These are phyloP conservation scores for Hypoxylon sp. DNA, from an alignment of 2,329 filamentous ascomycete species.

Conservation along the genomic window DNA sequence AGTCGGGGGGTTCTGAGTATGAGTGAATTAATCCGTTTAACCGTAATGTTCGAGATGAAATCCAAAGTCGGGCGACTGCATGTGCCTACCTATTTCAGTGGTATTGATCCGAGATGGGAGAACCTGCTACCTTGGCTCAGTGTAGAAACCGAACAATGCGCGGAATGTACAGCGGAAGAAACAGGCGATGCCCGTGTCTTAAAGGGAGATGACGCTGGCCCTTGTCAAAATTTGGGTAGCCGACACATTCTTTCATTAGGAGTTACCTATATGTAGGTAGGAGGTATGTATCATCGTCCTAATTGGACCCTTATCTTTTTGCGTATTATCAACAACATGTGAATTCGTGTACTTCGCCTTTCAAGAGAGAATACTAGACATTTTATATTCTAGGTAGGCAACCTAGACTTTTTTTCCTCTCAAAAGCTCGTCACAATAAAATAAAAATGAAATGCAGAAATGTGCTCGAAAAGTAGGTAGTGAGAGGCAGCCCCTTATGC, in stretches of 20 bases:
- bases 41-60: conserved; percentile 20
- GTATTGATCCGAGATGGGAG: conserved; percentile 30
- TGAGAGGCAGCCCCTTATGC: not conserved
- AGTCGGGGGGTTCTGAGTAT: not conserved
- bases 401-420: not conserved
- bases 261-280: not conserved
- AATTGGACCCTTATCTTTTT: conserved; percentile 4
- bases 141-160: conserved; percentile 7
- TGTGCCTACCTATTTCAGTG: conserved; percentile 30
- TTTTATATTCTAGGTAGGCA: not conserved
- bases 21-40: conserved; percentile 36
- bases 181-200: conserved; percentile 21
- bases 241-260: not conserved
- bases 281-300: not conserved
- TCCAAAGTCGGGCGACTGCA: conserved; percentile 17
- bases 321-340: conserved; percentile 23
- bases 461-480: not conserved
- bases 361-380: not conserved
- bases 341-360: not conserved
- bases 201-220: conserved; percentile 24
- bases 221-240: not conserved
- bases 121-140: conserved; percentile 4
- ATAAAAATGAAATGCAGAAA: not conserved
- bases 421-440: too few relatives aligned
- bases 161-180: conserved; percentile 18